Base-by-base conservation (phyloP, 1,139 yeast species). In the Debaryomycetaceae sp. region DNA sequence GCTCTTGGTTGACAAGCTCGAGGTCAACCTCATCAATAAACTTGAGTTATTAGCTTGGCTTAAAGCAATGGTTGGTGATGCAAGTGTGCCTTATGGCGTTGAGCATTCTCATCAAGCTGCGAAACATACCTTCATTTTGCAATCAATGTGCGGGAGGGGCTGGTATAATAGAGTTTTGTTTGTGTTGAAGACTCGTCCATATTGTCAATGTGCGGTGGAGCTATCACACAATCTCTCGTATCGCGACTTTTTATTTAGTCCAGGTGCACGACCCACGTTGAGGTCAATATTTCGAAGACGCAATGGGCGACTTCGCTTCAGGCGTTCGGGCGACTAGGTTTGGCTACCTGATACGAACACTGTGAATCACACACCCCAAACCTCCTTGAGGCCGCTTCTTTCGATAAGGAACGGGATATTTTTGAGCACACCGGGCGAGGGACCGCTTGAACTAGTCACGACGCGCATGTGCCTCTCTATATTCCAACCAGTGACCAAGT, bases 1-100 rank as follows among this genome's bases (percentile, higher is more conserved):
- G 75, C 35, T 84, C 83, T 46, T 89, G 91, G 51, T 88, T 88
- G 25, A 91, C 84, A 45, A 83, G 70, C 54, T 88, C 96, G 18
- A 91, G 78, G 48, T 89, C 96, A 22, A 86, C 82, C 48, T 83
- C 94, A 53, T 91, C 97, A 39, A 91, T 80, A 58, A 85, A 91
- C 91, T 89, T 39, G 5, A 23, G 16, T 18, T 16, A 52, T 50
- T 45, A 52, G 51, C n/a, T n/a, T n/a, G n/a, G n/a, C n/a, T n/a
- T n/a, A n/a, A n/a, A n/a, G n/a, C n/a, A n/a, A n/a, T n/a, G n/a
- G n/a, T n/a, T n/a, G n/a, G n/a, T n/a, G n/a, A n/a, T n/a, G n/a
- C n/a, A n/a, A n/a, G n/a, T n/a, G n/a, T n/a, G n/a, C n/a, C n/a
- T n/a, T n/a, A n/a, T n/a, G n/a, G n/a, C n/a, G n/a, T n/a, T n/a